Conservation (phyloP, 2,329 filamentous ascomycete species). For the Exophiala oligosperma region DNA sequence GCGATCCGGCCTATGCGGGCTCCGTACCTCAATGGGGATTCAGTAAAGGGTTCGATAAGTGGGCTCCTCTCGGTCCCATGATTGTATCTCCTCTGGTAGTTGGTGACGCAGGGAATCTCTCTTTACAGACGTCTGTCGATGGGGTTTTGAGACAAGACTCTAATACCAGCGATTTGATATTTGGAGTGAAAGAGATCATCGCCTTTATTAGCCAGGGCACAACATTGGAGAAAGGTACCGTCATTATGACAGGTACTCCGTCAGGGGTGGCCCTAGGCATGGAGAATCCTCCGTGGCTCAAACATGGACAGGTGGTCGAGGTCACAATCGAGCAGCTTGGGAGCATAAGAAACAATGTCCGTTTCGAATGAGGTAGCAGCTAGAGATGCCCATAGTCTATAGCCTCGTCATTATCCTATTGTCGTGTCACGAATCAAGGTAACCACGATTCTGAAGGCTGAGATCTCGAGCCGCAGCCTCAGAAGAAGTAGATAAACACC, state of each 20-base stretch:
- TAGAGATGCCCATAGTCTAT: no score
- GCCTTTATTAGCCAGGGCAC: conserved; percentile 49
- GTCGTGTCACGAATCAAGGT: no score
- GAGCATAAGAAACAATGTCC: conserved; percentile 27
- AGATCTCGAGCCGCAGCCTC: no score
- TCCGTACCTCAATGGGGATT: conserved; percentile 59
- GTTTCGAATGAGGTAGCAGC: no score
- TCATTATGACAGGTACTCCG: conserved; percentile 51
- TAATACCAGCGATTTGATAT: conserved; percentile 51
- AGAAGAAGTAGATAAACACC: no score
- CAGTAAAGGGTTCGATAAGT: conserved; percentile 59
- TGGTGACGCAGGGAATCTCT: conserved; percentile 36
- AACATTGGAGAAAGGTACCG: conserved; percentile 52
- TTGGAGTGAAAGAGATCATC: conserved; percentile 49
- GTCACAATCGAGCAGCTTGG: conserved; percentile 50
- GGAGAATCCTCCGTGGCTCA: conserved; percentile 37
- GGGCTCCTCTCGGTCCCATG: conserved; percentile 53
- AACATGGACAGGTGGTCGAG: conserved; percentile 42
- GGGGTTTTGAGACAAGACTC: conserved; percentile 51
- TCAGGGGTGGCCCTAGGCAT: conserved; percentile 9
- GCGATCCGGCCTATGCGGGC: conserved; percentile 51
- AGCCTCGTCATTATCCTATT: no score
- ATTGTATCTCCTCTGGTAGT: conserved; percentile 39
- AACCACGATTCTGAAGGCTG: no score
- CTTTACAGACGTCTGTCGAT: conserved; percentile 50